Evolutionary conservation across 2,329 filamentous ascomycete species (phyloP).

Genomic region (Botryotinia globosa): DNA sequence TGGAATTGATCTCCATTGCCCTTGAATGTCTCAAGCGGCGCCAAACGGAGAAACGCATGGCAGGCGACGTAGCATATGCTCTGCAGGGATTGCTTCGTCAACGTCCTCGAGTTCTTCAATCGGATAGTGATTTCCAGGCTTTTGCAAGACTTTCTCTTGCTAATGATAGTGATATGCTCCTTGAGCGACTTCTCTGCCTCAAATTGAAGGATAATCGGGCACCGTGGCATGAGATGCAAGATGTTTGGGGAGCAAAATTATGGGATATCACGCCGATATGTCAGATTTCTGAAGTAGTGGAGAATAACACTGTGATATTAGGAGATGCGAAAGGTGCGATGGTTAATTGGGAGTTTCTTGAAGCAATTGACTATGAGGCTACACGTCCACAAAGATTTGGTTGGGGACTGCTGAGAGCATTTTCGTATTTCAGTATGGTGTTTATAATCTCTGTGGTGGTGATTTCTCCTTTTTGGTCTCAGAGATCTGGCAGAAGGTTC

Average conservation of each 20-base stretch:
- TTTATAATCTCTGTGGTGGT: not conserved
- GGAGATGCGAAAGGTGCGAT: slow-evolving; percentile 37
- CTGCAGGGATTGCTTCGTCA: slow-evolving; percentile 36
- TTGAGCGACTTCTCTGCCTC: slow-evolving; percentile 38
- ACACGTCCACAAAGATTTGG: not conserved
- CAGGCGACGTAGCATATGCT: slow-evolving; percentile 36
- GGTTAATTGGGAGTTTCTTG: slow-evolving; percentile 37
- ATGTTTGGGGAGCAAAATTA: slow-evolving; percentile 35
- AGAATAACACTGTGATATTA: slow-evolving; percentile 37
- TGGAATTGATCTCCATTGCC: slow-evolving; percentile 34
- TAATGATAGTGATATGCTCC: slow-evolving; percentile 38
- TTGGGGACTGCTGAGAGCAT: not conserved
- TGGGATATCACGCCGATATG: slow-evolving; percentile 39
- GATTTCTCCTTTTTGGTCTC: not conserved
- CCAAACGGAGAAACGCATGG: slow-evolving; percentile 17
- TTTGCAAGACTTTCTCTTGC: slow-evolving; percentile 37
- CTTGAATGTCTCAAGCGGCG: slow-evolving; percentile 30
- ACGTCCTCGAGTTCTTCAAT: slow-evolving; percentile 29
- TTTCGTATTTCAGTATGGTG: not conserved
- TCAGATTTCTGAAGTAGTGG: slow-evolving; percentile 37
- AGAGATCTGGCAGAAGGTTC: not conserved
- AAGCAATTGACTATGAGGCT: not conserved
- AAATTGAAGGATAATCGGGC: slow-evolving; percentile 20
- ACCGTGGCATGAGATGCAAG: slow-evolving; percentile 29
- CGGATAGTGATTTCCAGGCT: slow-evolving; percentile 36